Evolutionary conservation across 1,284 basidiomycete genomes (phyloP).

Genomic region (Xerocomus minutiporus): DNA sequence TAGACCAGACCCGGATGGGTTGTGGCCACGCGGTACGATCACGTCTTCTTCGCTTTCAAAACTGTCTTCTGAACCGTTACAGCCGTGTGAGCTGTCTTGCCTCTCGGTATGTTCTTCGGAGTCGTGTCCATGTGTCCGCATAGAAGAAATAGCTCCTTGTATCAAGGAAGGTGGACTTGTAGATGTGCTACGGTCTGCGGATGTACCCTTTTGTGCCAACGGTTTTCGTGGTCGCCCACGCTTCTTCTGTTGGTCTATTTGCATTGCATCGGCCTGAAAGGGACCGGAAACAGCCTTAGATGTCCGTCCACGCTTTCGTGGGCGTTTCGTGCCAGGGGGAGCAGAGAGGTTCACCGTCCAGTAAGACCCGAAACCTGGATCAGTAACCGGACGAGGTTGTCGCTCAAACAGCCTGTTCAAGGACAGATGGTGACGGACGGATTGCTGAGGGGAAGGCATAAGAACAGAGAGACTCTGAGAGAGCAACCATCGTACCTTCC

Average conservation of each 20-base stretch:
- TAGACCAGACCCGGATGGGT: constrained; percentile 33
- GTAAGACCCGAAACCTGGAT: constrained; percentile 78
- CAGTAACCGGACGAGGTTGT: constrained; percentile 71
- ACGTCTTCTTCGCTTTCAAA: constrained; percentile 64
- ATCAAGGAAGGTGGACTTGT: constrained; percentile 10
- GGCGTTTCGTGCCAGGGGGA: constrained; percentile 76
- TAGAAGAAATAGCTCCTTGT: constrained; percentile 13
- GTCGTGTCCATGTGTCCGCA: constrained; percentile 14
- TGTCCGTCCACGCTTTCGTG: constrained; percentile 69
- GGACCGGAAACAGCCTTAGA: constrained; percentile 41
- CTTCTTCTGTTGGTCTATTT: constrained; percentile 33
- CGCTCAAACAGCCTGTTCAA: constrained; percentile 74
- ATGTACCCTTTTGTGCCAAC: constrained; percentile 4
- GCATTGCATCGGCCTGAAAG: constrained; percentile 17
- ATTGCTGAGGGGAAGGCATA: constrained; percentile 53
- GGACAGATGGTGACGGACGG: constrained; percentile 75
- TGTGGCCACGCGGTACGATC: constrained; percentile 42
- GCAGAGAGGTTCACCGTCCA: constrained; percentile 79
- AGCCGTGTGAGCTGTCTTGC: constrained; percentile 33
- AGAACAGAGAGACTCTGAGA: neutral
- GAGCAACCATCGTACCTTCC: constrained; percentile 53
- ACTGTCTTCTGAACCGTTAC: constrained; percentile 39
- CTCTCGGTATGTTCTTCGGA: constrained; percentile 32
- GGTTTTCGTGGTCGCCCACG: constrained; percentile 48
- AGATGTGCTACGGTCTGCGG: constrained; percentile 5